Evolutionary conservation across 257 asterid genomes (phyloP).

Genomic region (Primulina tabacum): DNA sequence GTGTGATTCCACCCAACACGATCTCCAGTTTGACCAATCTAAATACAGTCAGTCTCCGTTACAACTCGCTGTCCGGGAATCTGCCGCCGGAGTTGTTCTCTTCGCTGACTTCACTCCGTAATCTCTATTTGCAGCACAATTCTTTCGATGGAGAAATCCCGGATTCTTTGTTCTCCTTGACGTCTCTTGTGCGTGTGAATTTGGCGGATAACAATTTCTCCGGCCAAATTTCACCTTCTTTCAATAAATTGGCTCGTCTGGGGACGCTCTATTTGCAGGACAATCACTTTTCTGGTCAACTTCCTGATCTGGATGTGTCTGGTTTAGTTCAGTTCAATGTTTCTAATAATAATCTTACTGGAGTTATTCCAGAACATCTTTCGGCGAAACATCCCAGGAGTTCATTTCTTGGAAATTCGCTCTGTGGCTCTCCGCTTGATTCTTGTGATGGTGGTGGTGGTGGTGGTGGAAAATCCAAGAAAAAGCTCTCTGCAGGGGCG

Average conservation of each 20-base stretch:
- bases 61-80: constrained; percentile 64
- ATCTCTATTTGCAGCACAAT: constrained; percentile 67
- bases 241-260: constrained; percentile 60
- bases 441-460: constrained; percentile 37
- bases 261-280: constrained; percentile 75
- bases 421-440: constrained; percentile 70
- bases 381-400: constrained; percentile 39
- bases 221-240: constrained; percentile 53
- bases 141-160: constrained; percentile 64
- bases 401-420: constrained; percentile 61
- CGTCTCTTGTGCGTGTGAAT: constrained; percentile 60
- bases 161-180: constrained; percentile 45
- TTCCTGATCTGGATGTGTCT: constrained; percentile 60
- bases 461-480: constrained; percentile 29
- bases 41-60: constrained; percentile 78
- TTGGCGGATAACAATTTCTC: constrained; percentile 70
- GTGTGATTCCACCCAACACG: constrained; percentile 52
- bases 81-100: constrained; percentile 61
- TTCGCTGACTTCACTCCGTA: constrained; percentile 49
- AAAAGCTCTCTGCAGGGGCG: constrained; percentile 78
- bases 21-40: constrained; percentile 60
- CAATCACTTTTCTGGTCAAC: constrained; percentile 58
- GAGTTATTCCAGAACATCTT: constrained; percentile 60
- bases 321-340: constrained; percentile 62
- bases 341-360: constrained; percentile 57